Conservation (phyloP, 1,284 basidiomycete genomes). For the Austropuccinia psidii region DNA sequence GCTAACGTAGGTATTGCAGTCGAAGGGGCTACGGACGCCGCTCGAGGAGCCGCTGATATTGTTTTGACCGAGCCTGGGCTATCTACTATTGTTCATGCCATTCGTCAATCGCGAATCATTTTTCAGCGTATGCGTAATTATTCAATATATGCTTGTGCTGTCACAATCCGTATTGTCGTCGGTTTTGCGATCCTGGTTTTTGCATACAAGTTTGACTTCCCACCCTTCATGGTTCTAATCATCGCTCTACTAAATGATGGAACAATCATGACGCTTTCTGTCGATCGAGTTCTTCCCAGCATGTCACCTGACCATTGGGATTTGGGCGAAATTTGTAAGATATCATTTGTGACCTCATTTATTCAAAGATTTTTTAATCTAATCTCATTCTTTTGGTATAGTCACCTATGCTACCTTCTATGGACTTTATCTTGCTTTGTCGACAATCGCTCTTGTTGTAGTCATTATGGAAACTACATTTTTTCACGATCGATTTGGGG, state of each 20-base stretch:
- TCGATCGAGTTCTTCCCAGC: slow-evolving; percentile 59
- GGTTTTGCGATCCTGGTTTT: slow-evolving; percentile 94
- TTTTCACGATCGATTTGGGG: slow-evolving; percentile 81
- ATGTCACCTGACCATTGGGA: slow-evolving; percentile 85
- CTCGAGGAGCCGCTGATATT: slow-evolving; percentile 89
- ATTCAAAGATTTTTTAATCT: background rate
- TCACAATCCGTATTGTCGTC: slow-evolving; percentile 59
- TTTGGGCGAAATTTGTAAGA: slow-evolving; percentile 65
- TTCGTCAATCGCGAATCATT: slow-evolving; percentile 87
- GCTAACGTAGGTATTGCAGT: slow-evolving; percentile 55
- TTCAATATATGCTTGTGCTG: slow-evolving; percentile 57
- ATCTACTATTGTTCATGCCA: slow-evolving; percentile 92
- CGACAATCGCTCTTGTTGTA: slow-evolving; percentile 73
- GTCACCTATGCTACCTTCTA: slow-evolving; percentile 81
- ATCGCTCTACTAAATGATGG: slow-evolving; percentile 95
- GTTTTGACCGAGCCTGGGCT: slow-evolving; percentile 91
- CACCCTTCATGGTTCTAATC: slow-evolving; percentile 97
- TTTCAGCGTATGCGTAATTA: slow-evolving; percentile 98
- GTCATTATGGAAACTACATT: slow-evolving; percentile 79
- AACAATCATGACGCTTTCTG: slow-evolving; percentile 51
- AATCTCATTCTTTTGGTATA: background rate
- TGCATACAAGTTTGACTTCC: slow-evolving; percentile 94
- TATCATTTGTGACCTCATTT: slow-evolving; percentile 51
- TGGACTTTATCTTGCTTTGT: slow-evolving; percentile 81
- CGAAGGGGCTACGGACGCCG: slow-evolving; percentile 90